phyloP scores from a whole-genome alignment of 2,329 filamentous ascomycete species.

The Fonsecaea nubica region DNA sequence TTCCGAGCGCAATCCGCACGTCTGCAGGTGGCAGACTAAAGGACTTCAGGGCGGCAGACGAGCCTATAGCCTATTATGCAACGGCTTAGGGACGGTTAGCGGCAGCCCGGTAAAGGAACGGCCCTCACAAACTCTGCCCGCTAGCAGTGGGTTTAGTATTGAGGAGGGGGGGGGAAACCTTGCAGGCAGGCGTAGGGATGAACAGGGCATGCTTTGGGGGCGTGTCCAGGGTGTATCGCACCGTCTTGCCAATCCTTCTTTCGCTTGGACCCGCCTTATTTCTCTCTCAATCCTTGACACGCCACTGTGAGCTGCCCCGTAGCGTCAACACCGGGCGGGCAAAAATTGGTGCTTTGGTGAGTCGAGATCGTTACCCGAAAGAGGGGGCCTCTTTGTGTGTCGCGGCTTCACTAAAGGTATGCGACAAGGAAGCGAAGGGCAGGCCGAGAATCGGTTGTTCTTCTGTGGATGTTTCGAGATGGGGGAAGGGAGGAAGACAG shows the following conservation, averaged over 20 bases:
- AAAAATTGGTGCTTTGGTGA: constrained; percentile 30
- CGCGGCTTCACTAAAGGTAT: constrained; percentile 9
- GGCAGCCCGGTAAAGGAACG: constrained; percentile 33
- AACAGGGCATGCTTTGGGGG: constrained; percentile 17
- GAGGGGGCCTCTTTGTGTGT: constrained; percentile 9
- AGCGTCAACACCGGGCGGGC: constrained; percentile 16
- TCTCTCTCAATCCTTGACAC: constrained; percentile 24
- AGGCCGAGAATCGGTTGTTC: constrained; percentile 9
- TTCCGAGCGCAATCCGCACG: constrained; percentile 18
- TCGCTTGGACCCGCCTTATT: constrained; percentile 27
- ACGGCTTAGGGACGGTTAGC: constrained; percentile 31
- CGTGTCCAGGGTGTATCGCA: constrained; percentile 23
- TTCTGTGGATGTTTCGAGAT: neutral
- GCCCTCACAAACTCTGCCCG: constrained; percentile 29
- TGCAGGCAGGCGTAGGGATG: constrained; percentile 18
- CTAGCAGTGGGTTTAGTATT: constrained; percentile 21
- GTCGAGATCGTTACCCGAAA: constrained; percentile 26
- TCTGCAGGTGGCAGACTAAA: constrained; percentile 30
- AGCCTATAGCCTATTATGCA: constrained; percentile 25
- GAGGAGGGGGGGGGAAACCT: constrained; percentile 13
- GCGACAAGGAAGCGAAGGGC: constrained; percentile 4
- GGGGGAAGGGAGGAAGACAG: constrained; percentile 9
- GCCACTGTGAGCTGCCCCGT: constrained; percentile 21
- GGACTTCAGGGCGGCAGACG: constrained; percentile 28
- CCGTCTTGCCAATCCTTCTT: constrained; percentile 29